Conservation (phyloP, 106 monocot genomes). For the Acorus gramineus region DNA sequence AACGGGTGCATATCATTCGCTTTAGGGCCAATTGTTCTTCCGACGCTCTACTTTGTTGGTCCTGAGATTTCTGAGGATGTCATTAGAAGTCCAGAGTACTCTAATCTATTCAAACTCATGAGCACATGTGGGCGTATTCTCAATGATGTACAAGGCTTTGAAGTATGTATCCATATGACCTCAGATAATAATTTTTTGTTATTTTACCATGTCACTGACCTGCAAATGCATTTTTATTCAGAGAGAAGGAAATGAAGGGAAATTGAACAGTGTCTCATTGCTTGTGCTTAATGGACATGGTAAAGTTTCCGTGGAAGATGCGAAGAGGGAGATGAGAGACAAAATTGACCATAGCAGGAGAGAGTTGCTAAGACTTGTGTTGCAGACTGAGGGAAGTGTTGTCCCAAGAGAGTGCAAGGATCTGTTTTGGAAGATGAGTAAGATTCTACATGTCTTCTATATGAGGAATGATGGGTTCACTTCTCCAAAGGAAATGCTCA, state of each 20-base stretch:
- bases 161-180: conserved; percentile 25
- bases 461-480: conserved; percentile 60
- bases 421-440: conserved; percentile 86
- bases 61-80: conserved; percentile 46
- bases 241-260: conserved; percentile 71
- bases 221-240: conserved; percentile 7
- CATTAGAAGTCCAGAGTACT: conserved; percentile 37
- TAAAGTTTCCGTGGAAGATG: conserved; percentile 42
- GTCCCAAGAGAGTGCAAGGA: conserved; percentile 83
- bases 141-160: conserved; percentile 70
- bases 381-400: conserved; percentile 32
- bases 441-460: conserved; percentile 58
- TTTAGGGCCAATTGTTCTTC: conserved; percentile 75
- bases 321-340: conserved; percentile 22
- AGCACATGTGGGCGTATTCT: conserved; percentile 79
- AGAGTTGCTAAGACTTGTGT: conserved; percentile 60
- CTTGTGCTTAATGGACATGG: conserved; percentile 26
- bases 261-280: conserved; percentile 57
- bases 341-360: conserved; percentile 28
- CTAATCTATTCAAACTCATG: conserved; percentile 49
- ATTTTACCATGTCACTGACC: not conserved
- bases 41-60: conserved; percentile 69
- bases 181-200: not conserved
- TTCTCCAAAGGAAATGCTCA: conserved; percentile 71
- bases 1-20: conserved; percentile 86